Base-by-base conservation (phyloP, 2,329 filamentous ascomycete genomes). In the Nemania diffusa region DNA sequence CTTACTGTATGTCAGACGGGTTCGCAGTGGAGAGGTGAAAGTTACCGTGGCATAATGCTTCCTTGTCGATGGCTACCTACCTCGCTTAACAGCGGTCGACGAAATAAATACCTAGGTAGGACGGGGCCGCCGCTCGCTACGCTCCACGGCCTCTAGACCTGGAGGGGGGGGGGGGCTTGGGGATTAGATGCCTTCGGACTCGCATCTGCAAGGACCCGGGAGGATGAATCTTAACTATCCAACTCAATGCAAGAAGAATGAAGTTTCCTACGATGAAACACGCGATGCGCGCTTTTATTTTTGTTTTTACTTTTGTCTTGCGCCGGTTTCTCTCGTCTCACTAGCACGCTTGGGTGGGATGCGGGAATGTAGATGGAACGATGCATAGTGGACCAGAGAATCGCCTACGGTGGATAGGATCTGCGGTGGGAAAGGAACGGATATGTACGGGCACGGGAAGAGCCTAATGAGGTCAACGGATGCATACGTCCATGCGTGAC, bases 361-460 rank as follows among this genome's bases (percentile, higher is more conserved):
- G 70, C 71, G 67, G 69, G 64, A 68, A 69, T 70, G 69, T 62
- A 71, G 69, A 73, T 68, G 69, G 69, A 68, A 73, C 67, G 48
- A 71, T 67, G 58, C 60, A 62, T 62, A 61, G 69, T 73, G 73
- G 72, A 73, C 73, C 73, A 69, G 63, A 67, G 61, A 71, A 67
- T 68, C 63, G 62, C 65, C 67, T 69, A 68, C 64, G 72, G 72
- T 72, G 72, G 74, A 73, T 73, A 72, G 72, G 73, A 75, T 76
- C 74, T 72, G 71, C 74, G 70, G 59, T 64, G 68, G 74, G 70
- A 75, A 71, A 71, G 71, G 71, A 70, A 67, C 73, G 73, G 73
- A 72, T 74, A 74, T 74, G 73, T 75, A 75, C 71, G 73, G 74
- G 72, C 68, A 59, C 74, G 74, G 74, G 74, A 76, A 74, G 73